Base-by-base conservation (phyloP, 768 basidiomycete genomes). In the Suillus alpinus region DNA sequence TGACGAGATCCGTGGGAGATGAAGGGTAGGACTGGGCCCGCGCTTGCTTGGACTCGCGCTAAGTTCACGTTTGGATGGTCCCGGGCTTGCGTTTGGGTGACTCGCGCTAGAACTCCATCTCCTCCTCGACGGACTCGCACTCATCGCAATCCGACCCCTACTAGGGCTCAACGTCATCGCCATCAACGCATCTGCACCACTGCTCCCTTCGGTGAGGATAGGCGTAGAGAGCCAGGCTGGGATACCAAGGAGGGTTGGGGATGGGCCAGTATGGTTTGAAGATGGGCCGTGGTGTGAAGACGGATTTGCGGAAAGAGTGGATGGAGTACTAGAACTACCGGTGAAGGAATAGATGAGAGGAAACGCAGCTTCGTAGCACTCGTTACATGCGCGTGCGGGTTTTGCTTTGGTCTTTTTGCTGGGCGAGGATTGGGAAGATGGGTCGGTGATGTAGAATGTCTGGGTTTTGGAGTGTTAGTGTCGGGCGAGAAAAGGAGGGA, bases 291-390 rank as follows among this genome's bases (percentile, higher is more conserved):
- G 65, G 14, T 57, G 39, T n/a, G 43, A n/a, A 9, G 60, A 10
- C 26, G 56, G 34, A 34, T 32, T 4, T 32, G 32, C 32, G 32
- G 56, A 12, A 64, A 64, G 4, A 58, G 49, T 37, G 7, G 61
- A 18, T 36, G 59, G 41, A 29, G 50, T 50, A 16, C 20, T 67
- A n/a, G 58, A 10, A n/a, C 41, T 31, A 1, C n/a, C 34, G 12
- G 20, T 26, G 8, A 56, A 44, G 2, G 64, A 41, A 31, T 41
- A 1, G 20, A 67, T 44, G 36, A 89, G 59, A 0, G 92, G 92
- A 65, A 96, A 96, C 18, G 95, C 89, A 13, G 88, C 83, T 63
- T 92, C 90, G 67, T 88, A 96, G 73, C 94, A 96, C 1, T 88
- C 82, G 59, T 92, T 87, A 71, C 94, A 96, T 7, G 93, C 88